Base-by-base conservation (phyloP, 2,329 filamentous ascomycete genomes). In the Ophiostoma novo-ulmi region DNA sequence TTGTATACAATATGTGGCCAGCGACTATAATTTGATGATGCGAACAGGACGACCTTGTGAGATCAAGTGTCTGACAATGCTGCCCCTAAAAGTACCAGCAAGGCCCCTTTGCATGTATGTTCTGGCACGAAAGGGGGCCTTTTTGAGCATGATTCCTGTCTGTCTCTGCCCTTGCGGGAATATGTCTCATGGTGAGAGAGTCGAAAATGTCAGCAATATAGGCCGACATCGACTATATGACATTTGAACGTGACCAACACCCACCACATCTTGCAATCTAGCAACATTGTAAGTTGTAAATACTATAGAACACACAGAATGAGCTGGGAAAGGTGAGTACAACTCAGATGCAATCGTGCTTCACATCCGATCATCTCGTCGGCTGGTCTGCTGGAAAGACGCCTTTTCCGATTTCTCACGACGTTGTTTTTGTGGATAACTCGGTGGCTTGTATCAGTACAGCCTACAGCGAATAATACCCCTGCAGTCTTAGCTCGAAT, bases 401-500 rank as follows among this genome's bases (percentile, higher is more conserved):
- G 44, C 5, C 0, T 48, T 48, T 48, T 48, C 44, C 44, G 44
- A n/a, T 26, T 58, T 10, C 13, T 58, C 52, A 26, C 48, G 52
- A 58, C 52, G 52, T 58, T 44, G 39, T 44, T 44, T 44, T n/a
- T 55, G 5, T 58, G 52, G 31, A 58, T 58, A 58, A 58, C 22
- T 26, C 22, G 11, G 52, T 31, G 11, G 1, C 7, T 20, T 20
- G 14, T 48, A 48, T 48, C n/a, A 48, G 1, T 39, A 39, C 38
- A 8, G 17, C 44, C 0, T 48, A 20, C 20, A 58, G 52, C 22
- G 17, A 7, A n/a, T 22, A 48, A 48, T 6, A 58, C 11, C 52
- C 58, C 58, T 63, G 58, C 13, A 31, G 26, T 36, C 26, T 17
- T 58, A 58, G 52, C 52, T n/a, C 52, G 8, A 63, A 63, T 11